These are phyloP conservation scores for Moniliophthora roreri DNA, from an alignment of 1,284 basidiomycete species.

Conservation along the genomic window DNA sequence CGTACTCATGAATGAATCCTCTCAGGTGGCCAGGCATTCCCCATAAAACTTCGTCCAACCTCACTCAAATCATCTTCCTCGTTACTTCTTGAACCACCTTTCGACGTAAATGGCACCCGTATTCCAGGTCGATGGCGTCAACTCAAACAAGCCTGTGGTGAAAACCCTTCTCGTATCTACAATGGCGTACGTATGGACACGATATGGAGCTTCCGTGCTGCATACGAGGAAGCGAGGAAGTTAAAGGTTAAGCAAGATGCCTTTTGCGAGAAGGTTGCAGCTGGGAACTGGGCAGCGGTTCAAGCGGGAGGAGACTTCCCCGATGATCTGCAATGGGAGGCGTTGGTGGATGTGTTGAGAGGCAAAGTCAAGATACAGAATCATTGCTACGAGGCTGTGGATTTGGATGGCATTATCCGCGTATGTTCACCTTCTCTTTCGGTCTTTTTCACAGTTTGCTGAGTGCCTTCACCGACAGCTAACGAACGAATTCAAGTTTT, in stretches of 20 bases:
- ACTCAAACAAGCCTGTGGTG: constrained; percentile 39
- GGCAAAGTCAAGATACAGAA: constrained; percentile 68
- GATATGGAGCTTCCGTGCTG: constrained; percentile 9
- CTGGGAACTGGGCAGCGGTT: constrained; percentile 40
- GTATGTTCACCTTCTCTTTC: constrained; percentile 34
- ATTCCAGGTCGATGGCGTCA: constrained; percentile 27
- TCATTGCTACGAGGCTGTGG: constrained; percentile 82
- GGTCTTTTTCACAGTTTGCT: constrained; percentile 1
- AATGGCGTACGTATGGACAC: constrained; percentile 32
- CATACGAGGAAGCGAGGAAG: constrained; percentile 62
- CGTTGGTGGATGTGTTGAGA: constrained; percentile 79
- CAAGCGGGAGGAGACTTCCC: constrained; percentile 64
- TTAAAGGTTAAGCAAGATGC: constrained; percentile 65
- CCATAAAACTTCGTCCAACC: constrained; percentile 61
- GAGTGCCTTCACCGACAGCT: constrained; percentile 38
- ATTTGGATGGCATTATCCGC: constrained; percentile 70
- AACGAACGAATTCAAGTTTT: constrained; percentile 80
- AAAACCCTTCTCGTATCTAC: constrained; percentile 31
- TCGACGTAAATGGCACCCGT: constrained; percentile 30
- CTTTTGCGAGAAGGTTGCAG: constrained; percentile 49
- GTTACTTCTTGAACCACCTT: constrained; percentile 59
- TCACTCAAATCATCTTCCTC: constrained; percentile 52
- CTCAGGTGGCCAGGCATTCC: constrained; percentile 63
- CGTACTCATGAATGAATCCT: background rate
- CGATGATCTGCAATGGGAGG: constrained; percentile 78